Evolutionary conservation across 2,329 filamentous ascomycete species (phyloP).

Genomic region (Ramularia collo-cygni): DNA sequence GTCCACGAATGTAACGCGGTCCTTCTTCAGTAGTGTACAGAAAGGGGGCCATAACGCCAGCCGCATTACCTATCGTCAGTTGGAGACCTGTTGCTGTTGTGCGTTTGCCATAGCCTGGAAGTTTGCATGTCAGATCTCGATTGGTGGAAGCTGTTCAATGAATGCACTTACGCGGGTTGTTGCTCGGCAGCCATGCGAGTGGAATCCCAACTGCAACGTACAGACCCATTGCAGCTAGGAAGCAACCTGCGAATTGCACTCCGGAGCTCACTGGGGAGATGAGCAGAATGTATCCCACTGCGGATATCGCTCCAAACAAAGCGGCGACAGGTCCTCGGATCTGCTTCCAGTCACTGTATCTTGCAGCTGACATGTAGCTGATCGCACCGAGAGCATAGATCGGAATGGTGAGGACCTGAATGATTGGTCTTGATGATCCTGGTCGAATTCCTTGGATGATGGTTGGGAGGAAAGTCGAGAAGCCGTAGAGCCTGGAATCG

Average conservation of each 20-base stretch:
- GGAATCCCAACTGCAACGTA: slow-evolving; percentile 55
- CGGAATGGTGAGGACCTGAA: slow-evolving; percentile 71
- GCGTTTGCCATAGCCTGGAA: slow-evolving; percentile 68
- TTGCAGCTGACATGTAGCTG: slow-evolving; percentile 60
- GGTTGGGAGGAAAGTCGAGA: slow-evolving; percentile 69
- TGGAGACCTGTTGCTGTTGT: slow-evolving; percentile 66
- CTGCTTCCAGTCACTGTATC: slow-evolving; percentile 61
- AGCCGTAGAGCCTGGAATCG: slow-evolving; percentile 75
- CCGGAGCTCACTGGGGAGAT: slow-evolving; percentile 54
- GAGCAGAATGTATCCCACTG: slow-evolving; percentile 46
- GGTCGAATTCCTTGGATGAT: slow-evolving; percentile 65
- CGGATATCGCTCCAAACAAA: slow-evolving; percentile 44
- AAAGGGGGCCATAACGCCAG: slow-evolving; percentile 38
- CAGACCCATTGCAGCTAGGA: slow-evolving; percentile 66
- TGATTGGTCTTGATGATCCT: slow-evolving; percentile 54
- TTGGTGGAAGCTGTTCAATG: no score
- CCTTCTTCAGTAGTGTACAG: slow-evolving; percentile 41
- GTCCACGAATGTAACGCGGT: slow-evolving; percentile 46
- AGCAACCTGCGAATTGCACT: slow-evolving; percentile 69
- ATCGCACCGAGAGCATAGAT: slow-evolving; percentile 68
- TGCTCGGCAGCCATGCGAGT: slow-evolving; percentile 42
- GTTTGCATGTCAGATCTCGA: no score
- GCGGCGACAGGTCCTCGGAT: slow-evolving; percentile 59
- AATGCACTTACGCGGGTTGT: no score
- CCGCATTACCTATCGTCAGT: slow-evolving; percentile 61